Evolutionary conservation across 2,329 filamentous ascomycete genomes (phyloP).

Genomic region (Purpureocillium lavendulum): DNA sequence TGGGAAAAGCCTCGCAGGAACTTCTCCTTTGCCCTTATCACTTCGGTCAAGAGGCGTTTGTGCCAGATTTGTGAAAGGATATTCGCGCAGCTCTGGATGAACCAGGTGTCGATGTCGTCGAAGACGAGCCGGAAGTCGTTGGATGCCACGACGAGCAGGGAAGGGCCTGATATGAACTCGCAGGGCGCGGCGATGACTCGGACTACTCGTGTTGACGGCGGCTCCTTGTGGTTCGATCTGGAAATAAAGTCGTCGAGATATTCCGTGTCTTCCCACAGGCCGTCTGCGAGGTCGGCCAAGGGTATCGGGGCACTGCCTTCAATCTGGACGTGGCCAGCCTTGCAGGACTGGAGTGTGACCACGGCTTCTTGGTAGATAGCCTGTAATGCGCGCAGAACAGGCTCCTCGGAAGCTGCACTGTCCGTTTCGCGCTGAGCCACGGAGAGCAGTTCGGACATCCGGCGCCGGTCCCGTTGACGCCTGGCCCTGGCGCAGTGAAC

Average conservation of each 20-base stretch:
- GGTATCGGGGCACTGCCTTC: slow-evolving; percentile 17
- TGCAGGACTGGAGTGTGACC: no score
- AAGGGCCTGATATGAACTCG: slow-evolving; percentile 19
- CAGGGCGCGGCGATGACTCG: slow-evolving; percentile 28
- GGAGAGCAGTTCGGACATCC: slow-evolving; percentile 26
- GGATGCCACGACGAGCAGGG: slow-evolving; percentile 27
- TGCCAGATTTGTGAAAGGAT: slow-evolving; percentile 30
- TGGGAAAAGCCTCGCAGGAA: slow-evolving; percentile 35
- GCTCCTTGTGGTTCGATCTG: slow-evolving; percentile 22
- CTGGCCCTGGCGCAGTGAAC: slow-evolving; percentile 24
- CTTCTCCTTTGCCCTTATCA: slow-evolving; percentile 30
- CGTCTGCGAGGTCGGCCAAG: slow-evolving; percentile 21
- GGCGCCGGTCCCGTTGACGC: slow-evolving; percentile 29
- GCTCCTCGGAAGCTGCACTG: no score
- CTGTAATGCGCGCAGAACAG: no score
- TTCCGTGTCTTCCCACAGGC: slow-evolving; percentile 34
- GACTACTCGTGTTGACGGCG: slow-evolving; percentile 18
- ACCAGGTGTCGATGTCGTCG: slow-evolving; percentile 38
- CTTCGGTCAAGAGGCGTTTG: slow-evolving; percentile 27
- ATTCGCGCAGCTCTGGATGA: slow-evolving; percentile 28
- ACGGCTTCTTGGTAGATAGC: no score
- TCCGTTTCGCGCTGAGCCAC: slow-evolving; percentile 10
- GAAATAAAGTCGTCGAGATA: slow-evolving; percentile 28
- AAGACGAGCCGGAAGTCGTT: slow-evolving; percentile 33
- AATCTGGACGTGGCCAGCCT: slow-evolving; percentile 10